Evolutionary conservation across 164 flowering plant genomes (phyloP).

Genomic region (Houttuynia cordata): DNA sequence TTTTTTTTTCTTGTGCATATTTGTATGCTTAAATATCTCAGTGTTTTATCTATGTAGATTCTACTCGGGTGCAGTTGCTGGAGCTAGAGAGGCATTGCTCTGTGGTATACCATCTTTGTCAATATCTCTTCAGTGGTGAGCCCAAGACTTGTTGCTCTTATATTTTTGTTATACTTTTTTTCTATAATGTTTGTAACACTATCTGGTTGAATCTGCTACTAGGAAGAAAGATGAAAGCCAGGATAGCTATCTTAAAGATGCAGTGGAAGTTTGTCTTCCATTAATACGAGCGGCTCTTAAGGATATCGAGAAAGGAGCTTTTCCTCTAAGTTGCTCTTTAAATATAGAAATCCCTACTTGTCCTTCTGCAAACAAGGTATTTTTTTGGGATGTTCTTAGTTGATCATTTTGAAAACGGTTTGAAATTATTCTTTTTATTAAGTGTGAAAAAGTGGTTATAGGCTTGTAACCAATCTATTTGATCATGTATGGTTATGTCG

Average conservation of each 20-base stretch:
- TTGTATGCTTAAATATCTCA: not conserved
- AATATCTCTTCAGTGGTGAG: constrained; percentile 81
- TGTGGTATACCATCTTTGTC: constrained; percentile 85
- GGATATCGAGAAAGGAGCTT: constrained; percentile 65
- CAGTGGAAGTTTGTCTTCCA: constrained; percentile 71
- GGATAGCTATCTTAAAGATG: constrained; percentile 89
- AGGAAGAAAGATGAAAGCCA: constrained; percentile 94
- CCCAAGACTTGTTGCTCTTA: not conserved
- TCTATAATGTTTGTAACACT: not conserved
- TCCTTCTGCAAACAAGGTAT: constrained; percentile 75
- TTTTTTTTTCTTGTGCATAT: no score
- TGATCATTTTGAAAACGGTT: not conserved
- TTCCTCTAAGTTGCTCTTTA: constrained; percentile 61
- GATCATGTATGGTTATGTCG: no score
- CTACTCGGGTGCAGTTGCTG: constrained; percentile 86
- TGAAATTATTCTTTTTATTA: no score
- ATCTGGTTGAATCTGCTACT: constrained; percentile 10
- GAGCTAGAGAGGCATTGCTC: constrained; percentile 83
- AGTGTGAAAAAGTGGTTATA: no score
- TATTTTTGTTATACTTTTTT: not conserved
- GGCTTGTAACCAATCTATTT: no score
- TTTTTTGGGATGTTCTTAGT: constrained; percentile 2
- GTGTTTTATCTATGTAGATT: constrained; percentile 32
- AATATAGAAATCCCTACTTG: constrained; percentile 69
- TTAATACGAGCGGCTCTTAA: constrained; percentile 69